A percentile compares a stretch with the other conserved stretches of the same genome.
Conservation (phyloP, 176 grass and related monocot species). For the Leersia perrieri region DNA sequence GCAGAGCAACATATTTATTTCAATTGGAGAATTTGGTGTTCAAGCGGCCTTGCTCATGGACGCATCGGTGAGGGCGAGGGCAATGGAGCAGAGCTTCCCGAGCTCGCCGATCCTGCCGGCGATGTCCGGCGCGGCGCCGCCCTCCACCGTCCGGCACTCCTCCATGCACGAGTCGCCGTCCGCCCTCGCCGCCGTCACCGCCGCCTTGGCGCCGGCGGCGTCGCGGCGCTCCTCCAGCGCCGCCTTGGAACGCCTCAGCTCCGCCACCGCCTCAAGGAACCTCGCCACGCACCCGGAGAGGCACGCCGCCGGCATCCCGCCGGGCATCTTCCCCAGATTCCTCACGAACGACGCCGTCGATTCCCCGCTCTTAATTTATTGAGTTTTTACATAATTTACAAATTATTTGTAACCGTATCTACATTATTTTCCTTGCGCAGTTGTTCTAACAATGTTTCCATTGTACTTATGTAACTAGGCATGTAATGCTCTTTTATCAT, state of each 20-base stretch:
- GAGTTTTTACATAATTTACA: constrained; percentile 41
- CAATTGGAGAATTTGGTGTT: no score
- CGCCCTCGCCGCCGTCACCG: constrained; percentile 38
- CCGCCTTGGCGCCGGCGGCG: constrained; percentile 17
- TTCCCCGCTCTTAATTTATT: neutral
- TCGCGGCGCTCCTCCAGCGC: constrained; percentile 31
- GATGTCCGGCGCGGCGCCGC: constrained; percentile 25
- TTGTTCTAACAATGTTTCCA: constrained; percentile 62
- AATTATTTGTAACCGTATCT: constrained; percentile 21
- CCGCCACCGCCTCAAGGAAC: constrained; percentile 46
- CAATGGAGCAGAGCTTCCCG: constrained; percentile 42
- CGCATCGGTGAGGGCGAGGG: constrained; percentile 35
- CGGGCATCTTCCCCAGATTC: neutral
- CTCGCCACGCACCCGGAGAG: constrained; percentile 47
- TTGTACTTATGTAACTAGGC: constrained; percentile 63
- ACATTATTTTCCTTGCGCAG: constrained; percentile 34
- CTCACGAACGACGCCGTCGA: constrained; percentile 34
- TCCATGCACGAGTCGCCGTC: constrained; percentile 48
- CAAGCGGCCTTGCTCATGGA: constrained; percentile 3
- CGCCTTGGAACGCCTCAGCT: constrained; percentile 44
- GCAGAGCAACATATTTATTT: no score
- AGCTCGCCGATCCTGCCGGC: constrained; percentile 39
- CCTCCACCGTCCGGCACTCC: constrained; percentile 29
- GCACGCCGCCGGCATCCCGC: constrained; percentile 34
- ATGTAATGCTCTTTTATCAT: constrained; percentile 78